Conservation (phyloP, 352 stramenopile species). For the Pseudoperonospora humuli region DNA sequence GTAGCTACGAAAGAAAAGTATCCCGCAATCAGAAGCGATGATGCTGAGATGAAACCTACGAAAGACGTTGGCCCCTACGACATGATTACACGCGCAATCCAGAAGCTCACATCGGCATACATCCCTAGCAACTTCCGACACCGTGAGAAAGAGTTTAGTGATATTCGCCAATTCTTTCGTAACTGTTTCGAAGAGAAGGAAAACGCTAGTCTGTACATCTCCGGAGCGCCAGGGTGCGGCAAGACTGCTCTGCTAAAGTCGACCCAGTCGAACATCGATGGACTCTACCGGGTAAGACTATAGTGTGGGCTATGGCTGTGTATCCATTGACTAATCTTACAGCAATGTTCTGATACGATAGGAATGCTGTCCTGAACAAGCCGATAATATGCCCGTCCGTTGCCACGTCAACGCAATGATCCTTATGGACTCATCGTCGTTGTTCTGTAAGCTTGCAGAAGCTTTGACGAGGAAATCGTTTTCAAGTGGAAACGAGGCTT, state of each 20-base stretch:
- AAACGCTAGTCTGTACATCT: constrained; percentile 71
- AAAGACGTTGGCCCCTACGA: constrained; percentile 9
- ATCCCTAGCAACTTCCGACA: constrained; percentile 39
- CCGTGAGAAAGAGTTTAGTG: constrained; percentile 46
- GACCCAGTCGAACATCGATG: constrained; percentile 38
- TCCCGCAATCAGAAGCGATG: background rate
- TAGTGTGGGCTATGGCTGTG: background rate
- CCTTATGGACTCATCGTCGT: constrained; percentile 32
- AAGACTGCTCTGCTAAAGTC: constrained; percentile 69
- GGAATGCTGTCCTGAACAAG: constrained; percentile 25
- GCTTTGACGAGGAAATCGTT: constrained; percentile 42
- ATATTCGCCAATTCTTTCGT: constrained; percentile 52
- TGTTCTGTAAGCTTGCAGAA: constrained; percentile 56
- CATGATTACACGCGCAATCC: constrained; percentile 31
- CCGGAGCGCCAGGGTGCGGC: constrained; percentile 62
- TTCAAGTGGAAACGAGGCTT: constrained; percentile 37
- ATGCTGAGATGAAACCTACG: constrained; percentile 1
- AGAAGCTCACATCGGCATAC: constrained; percentile 43
- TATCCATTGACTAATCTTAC: constrained; percentile 1
- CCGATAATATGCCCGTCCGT: constrained; percentile 31
- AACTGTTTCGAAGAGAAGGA: constrained; percentile 41
- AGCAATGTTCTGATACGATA: constrained; percentile 8
- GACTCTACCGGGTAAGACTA: constrained; percentile 40
- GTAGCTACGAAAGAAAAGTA: constrained; percentile 12
- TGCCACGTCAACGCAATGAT: constrained; percentile 73